These are phyloP conservation scores for Taphrina confusa DNA, from an alignment of 1,139 yeast genomes.

Conservation along the genomic window DNA sequence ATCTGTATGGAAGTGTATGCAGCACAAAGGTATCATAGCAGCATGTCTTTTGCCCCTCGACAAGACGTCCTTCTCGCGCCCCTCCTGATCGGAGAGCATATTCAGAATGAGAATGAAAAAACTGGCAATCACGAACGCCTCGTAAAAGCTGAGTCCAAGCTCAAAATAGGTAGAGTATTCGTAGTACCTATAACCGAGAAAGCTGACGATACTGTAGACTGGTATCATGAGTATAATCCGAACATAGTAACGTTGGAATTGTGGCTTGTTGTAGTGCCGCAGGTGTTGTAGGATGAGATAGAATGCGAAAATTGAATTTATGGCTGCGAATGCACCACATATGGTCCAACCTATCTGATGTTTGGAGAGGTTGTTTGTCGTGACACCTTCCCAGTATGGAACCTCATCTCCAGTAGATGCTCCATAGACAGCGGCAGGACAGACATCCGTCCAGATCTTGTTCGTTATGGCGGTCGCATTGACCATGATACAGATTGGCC, in stretches of 20 bases:
- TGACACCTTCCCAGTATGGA: conserved; percentile 21
- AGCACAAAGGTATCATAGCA: conserved; percentile 15
- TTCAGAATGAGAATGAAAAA: conserved; percentile 27
- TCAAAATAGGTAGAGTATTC: conserved; percentile 14
- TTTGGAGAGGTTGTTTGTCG: conserved; percentile 4
- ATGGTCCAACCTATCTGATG: conserved; percentile 12
- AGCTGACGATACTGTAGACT: conserved; percentile 14
- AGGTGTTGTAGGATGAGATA: conserved; percentile 10
- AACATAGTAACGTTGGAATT: conserved; percentile 18
- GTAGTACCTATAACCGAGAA: conserved; percentile 22
- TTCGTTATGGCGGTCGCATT: conserved; percentile 1
- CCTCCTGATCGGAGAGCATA: conserved; percentile 13
- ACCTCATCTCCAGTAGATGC: conserved; percentile 8
- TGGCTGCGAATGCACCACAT: conserved; percentile 11
- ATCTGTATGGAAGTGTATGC: conserved; percentile 16
- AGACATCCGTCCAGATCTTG: conserved; percentile 20
- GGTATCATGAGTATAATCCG: conserved; percentile 26
- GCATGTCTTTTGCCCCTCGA: conserved; percentile 17
- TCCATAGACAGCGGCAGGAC: conserved; percentile 10
- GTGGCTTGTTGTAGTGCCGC: conserved; percentile 22
- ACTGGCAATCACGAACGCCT: conserved; percentile 25
- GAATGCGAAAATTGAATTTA: conserved; percentile 13
- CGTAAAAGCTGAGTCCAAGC: conserved; percentile 15
- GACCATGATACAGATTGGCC: too few relatives aligned
- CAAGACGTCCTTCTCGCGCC: conserved; percentile 11